Conservation (phyloP, 768 basidiomycete species). For the Strobilomyces confusus region DNA sequence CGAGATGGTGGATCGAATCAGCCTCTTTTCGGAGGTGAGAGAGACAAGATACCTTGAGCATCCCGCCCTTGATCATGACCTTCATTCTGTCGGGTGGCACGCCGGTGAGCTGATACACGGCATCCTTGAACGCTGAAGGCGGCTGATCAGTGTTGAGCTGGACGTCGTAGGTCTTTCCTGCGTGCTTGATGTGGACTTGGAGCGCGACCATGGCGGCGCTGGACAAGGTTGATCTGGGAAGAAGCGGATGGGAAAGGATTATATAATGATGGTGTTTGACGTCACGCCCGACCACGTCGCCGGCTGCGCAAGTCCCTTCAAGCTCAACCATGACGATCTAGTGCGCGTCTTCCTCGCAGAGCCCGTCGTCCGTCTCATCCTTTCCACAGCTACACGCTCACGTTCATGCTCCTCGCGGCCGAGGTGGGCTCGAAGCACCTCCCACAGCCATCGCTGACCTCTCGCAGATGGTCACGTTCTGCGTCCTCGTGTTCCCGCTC, state of each 20-base stretch:
- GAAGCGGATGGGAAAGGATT: conserved; percentile 28
- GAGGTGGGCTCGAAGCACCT: conserved; percentile 43
- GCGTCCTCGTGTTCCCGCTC: conserved; percentile 78
- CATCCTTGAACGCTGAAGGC: conserved; percentile 74
- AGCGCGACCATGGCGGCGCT: conserved; percentile 54
- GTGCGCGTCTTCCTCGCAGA: conserved; percentile 24
- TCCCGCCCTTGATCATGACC: conserved; percentile 91
- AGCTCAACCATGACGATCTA: conserved; percentile 44
- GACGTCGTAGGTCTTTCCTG: conserved; percentile 73
- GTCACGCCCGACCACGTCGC: conserved; percentile 26
- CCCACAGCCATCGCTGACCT: neutral
- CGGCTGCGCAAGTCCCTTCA: conserved; percentile 3
- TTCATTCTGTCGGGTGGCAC: conserved; percentile 93
- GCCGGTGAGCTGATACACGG: conserved; percentile 76
- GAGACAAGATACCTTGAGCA: conserved; percentile 66
- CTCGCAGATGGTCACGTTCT: conserved; percentile 77
- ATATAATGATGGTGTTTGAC: conserved; percentile 25
- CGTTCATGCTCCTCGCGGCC: conserved; percentile 74
- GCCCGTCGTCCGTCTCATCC: too few species aligned
- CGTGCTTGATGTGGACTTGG: conserved; percentile 84
- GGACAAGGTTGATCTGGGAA: neutral
- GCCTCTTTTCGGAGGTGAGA: neutral
- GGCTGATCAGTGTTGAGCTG: conserved; percentile 70
- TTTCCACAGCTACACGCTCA: conserved; percentile 64
- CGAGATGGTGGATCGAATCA: neutral